Percentiles rank a stretch among this genome's conserved stretches.
These are phyloP conservation scores for Suillus bovinus DNA, from an alignment of 768 basidiomycete genomes.

Conservation along the genomic window DNA sequence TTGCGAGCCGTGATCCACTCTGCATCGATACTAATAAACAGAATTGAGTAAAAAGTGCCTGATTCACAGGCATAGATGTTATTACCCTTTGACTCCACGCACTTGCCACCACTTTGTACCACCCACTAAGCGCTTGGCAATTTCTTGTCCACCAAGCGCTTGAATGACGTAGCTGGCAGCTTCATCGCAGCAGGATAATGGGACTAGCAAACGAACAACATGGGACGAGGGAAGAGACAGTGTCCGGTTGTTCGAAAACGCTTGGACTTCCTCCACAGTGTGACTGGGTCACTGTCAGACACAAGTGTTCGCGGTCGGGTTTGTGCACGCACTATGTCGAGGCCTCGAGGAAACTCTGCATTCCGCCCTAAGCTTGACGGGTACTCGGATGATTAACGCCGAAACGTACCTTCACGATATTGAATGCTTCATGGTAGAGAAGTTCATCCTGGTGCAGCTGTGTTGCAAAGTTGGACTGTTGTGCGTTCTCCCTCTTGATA, in stretches of 20 bases:
- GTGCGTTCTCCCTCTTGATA: conserved; percentile 42
- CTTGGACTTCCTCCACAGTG: conserved; percentile 80
- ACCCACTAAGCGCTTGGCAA: conserved; percentile 70
- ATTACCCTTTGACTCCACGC: conserved; percentile 77
- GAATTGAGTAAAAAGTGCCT: conserved; percentile 16
- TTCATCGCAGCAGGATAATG: conserved; percentile 71
- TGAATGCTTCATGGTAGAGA: conserved; percentile 80
- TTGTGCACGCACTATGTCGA: conserved; percentile 56
- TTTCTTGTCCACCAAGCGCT: conserved; percentile 83
- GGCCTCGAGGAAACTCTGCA: conserved; percentile 72
- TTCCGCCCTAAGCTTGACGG: neutral
- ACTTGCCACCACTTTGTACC: conserved; percentile 99
- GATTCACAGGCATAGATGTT: conserved; percentile 31
- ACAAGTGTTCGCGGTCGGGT: neutral
- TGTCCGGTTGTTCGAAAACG: conserved; percentile 77
- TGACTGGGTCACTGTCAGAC: conserved; percentile 48
- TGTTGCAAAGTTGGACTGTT: conserved; percentile 42
- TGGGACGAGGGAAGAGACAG: conserved; percentile 86
- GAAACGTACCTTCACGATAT: conserved; percentile 62
- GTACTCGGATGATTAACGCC: neutral
- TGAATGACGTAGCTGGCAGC: conserved; percentile 73
- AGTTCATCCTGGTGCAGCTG: conserved; percentile 70
- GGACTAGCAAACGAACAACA: conserved; percentile 68
- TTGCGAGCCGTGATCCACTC: conserved; percentile 89
- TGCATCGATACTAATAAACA: conserved; percentile 61